Evolutionary conservation across 2,329 filamentous ascomycete genomes (phyloP), one percentile per base, ranked within the genome.

Genomic region (Helotiales sp.): DNA sequence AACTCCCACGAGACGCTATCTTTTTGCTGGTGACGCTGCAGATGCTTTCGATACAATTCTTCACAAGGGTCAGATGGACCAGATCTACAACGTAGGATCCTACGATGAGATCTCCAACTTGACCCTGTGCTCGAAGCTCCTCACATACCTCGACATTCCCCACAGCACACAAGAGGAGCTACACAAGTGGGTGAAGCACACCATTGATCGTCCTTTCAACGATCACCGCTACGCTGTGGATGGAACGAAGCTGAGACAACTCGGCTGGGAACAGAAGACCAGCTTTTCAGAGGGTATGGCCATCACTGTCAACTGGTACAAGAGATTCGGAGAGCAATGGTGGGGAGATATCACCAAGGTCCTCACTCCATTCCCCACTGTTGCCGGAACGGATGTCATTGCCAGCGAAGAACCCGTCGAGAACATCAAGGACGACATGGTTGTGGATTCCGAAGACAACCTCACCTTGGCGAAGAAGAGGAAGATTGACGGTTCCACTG

Each of bases 31-130:
- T 8, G 90, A 95, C 70, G 90, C 89, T 2, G 88, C 88, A 3
- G 89, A 93, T 68, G 90, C 89, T 2, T 89, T 93, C 67, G 90
- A 95, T 74, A 91, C 89, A 0, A 91, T 95, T 67, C 80, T 95
- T 24, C 90, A 95, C 79, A 86, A 85, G 67, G 90, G 90, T 19
- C 76, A 80, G 50, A 77, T 89, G 31, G 89, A 89, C 1, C 87
- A 92, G 67, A 84, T 90, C 59, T 95, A 95, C 79, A 95, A 95
- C 63, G 88, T 95, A 9, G 87, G 88, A 44, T 93, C 90, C 0
- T 81, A 82, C 59, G 88, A 92, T 70, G 89, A 93, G 70, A 82
- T 93, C 47, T 89, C 88, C 63, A 93, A 93, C 70, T 76, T 89
- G 17, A 79, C 86, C 2, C 78, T 93, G 5, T 89, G 89, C 73